A percentile compares a stretch with the other conserved stretches of the same genome.
Conservation (phyloP, 2,329 filamentous ascomycete genomes). For the Elsinoe batatas region DNA sequence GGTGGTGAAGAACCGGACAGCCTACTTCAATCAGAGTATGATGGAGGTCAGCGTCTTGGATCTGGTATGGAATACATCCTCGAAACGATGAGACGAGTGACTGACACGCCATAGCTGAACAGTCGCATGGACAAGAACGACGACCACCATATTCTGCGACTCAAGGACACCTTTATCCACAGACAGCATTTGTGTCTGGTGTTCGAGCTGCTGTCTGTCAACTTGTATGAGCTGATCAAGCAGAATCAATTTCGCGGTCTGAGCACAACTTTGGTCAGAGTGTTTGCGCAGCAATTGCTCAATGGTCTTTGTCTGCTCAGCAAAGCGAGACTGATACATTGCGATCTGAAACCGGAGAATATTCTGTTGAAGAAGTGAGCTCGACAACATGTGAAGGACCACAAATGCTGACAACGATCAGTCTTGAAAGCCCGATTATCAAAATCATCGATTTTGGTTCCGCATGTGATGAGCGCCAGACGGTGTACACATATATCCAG, state of each 20-base stretch:
- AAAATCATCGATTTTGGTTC: constrained; percentile 99
- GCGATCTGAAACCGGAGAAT: constrained; percentile 96
- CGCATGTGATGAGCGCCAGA: constrained; percentile 94
- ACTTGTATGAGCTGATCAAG: constrained; percentile 97
- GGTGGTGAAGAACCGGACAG: constrained; percentile 97
- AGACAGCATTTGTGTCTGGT: constrained; percentile 92
- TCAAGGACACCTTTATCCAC: constrained; percentile 98
- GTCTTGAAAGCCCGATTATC: constrained; percentile 94
- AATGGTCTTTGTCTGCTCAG: constrained; percentile 87
- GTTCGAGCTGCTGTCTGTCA: constrained; percentile 93
- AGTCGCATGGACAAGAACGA: constrained; percentile 99
- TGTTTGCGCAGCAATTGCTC: constrained; percentile 92
- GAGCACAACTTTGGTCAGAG: constrained; percentile 90
- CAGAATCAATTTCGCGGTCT: constrained; percentile 97
- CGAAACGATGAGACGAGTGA: neutral
- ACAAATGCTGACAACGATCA: constrained; percentile 23
- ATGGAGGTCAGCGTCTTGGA: constrained; percentile 99
- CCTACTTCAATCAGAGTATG: constrained; percentile 99
- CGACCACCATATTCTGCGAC: constrained; percentile 84
- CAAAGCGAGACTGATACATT: constrained; percentile 94
- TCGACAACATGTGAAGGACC: neutral
- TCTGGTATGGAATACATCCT: constrained; percentile 50
- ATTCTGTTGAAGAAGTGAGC: constrained; percentile 85
- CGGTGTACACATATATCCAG: constrained; percentile 98
- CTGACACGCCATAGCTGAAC: constrained; percentile 59